Conservation (phyloP, 2,329 filamentous ascomycete species). For the Fusarium brachygibbosum region DNA sequence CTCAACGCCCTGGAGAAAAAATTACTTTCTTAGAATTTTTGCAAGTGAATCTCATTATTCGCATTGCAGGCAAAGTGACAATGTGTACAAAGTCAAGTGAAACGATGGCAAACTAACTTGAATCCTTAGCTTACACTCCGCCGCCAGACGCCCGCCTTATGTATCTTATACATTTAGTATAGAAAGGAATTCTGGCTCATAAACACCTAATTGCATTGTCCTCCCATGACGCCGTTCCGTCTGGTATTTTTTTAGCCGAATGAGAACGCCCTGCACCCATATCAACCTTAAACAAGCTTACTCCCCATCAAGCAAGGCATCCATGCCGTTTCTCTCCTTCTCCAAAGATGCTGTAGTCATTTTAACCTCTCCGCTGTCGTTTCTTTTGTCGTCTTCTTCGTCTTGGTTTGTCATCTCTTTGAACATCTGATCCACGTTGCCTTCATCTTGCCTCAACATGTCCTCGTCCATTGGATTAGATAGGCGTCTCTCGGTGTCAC, state of each 20-base stretch:
- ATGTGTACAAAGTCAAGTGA: neutral
- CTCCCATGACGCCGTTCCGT: conserved; percentile 42
- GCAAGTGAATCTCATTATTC: neutral
- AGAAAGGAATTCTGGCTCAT: conserved; percentile 9
- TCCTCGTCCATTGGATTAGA: conserved; percentile 49
- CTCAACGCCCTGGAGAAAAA: conserved; percentile 51
- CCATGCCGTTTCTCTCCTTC: conserved; percentile 62
- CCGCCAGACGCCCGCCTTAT: conserved; percentile 22
- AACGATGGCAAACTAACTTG: neutral
- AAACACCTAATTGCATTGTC: conserved; percentile 21
- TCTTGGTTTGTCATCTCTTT: conserved; percentile 68
- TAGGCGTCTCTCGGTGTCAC: conserved; percentile 43
- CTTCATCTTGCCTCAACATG: conserved; percentile 58
- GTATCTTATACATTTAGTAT: conserved; percentile 27
- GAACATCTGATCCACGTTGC: conserved; percentile 68
- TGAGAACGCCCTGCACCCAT: conserved; percentile 42
- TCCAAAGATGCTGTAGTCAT: conserved; percentile 61
- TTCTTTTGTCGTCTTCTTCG: conserved; percentile 60
- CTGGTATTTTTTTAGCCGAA: conserved; percentile 42
- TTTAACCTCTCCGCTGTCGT: conserved; percentile 50
- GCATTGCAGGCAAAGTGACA: neutral
- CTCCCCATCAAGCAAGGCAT: conserved; percentile 61
- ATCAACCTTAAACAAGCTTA: conserved; percentile 42
- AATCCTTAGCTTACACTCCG: conserved; percentile 6
- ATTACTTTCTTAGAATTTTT: neutral